These are phyloP conservation scores for Atkinsonella hypoxylon DNA, from an alignment of 2,329 filamentous ascomycete species.

Conservation along the genomic window DNA sequence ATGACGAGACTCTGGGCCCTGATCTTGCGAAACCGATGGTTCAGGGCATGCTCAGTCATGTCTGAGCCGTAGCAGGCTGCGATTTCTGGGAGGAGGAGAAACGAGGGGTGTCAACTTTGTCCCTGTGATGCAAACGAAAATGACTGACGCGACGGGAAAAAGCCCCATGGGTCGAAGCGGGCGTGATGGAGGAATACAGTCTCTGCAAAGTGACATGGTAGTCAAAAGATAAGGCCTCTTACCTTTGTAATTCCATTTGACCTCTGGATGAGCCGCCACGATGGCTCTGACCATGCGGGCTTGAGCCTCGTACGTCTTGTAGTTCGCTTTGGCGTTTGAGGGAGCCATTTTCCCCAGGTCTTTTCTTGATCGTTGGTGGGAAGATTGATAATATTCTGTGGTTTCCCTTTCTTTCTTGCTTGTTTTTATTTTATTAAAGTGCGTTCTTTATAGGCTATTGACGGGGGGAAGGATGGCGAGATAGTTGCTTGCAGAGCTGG, in stretches of 20 bases:
- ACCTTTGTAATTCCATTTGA: conserved; percentile 52
- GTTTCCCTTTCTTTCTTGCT: background rate
- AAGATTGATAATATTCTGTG: background rate
- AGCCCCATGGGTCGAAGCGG: too few relatives aligned
- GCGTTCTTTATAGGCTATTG: too few relatives aligned
- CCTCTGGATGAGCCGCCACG: conserved; percentile 40
- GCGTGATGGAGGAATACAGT: background rate
- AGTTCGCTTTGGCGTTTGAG: conserved; percentile 34
- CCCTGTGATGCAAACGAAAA: conserved; percentile 6
- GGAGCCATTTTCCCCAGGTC: conserved; percentile 24
- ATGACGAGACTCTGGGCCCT: conserved; percentile 30
- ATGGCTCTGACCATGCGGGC: conserved; percentile 49
- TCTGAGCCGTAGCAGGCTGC: conserved; percentile 36
- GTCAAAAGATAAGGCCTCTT: conserved; percentile 18
- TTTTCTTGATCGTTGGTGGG: background rate
- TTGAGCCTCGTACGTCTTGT: conserved; percentile 47
- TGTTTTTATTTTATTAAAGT: too few relatives aligned
- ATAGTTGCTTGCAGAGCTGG: background rate
- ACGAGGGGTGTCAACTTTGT: conserved; percentile 17
- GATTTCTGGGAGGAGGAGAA: conserved; percentile 28
- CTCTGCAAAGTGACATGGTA: background rate
- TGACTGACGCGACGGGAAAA: background rate
- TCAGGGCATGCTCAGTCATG: conserved; percentile 32
- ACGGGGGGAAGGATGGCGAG: background rate
- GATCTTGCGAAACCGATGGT: conserved; percentile 40